Base-by-base conservation (phyloP, 2,329 filamentous ascomycete genomes). In the Colletotrichum spinosum region DNA sequence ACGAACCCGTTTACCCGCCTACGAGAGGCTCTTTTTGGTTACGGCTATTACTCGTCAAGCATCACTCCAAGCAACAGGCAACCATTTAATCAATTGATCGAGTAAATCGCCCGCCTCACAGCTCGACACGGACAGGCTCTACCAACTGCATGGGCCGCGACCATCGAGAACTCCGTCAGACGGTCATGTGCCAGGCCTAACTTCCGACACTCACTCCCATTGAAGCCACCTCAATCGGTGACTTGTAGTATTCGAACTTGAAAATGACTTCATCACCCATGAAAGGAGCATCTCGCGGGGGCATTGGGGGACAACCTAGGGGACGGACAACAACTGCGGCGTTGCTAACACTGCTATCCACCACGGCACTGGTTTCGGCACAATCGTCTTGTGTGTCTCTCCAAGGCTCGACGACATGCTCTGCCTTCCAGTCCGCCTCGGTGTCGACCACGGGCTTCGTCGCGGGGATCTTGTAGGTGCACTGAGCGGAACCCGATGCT, bases 361-460 rank as follows among this genome's bases (percentile, higher is more conserved):
- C 75, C 83, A 76, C 71, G 17, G 60, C 68, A 33, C 67, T 72
- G 54, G 77, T 77, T 72, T 70, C 76, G 5, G 71, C 70, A 35
- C 68, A 74, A 42, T 85, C 93, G 76, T 86, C 49, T 38, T 68
- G 67, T 45, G 51, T 96, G 71, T 89, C 92, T 35, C 84, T 97
- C 41, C 79, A 86, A 61, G 88, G 85, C 67, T 95, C 93, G 38
- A 89, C 83, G 6, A 78, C 84, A 59, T 97, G 93, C 77, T 83
- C 90, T 51, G 91, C 92, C 3, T 97, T 94, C 76, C 84, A 86
- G 75, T 82, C 84, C 45, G 88, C 92, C 7, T 93, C 91, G 0
- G 83, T 97, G 67, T 92, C 91, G 38, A 91, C 87, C 39, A 84
- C 86, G 73, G 78, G 79, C 48, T 79, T 75, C 60, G 74, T 92